A percentile compares a stretch with the other conserved stretches of the same genome.
Conservation (phyloP, 2,329 filamentous ascomycete species). For the Curvularia eragrostidis region DNA sequence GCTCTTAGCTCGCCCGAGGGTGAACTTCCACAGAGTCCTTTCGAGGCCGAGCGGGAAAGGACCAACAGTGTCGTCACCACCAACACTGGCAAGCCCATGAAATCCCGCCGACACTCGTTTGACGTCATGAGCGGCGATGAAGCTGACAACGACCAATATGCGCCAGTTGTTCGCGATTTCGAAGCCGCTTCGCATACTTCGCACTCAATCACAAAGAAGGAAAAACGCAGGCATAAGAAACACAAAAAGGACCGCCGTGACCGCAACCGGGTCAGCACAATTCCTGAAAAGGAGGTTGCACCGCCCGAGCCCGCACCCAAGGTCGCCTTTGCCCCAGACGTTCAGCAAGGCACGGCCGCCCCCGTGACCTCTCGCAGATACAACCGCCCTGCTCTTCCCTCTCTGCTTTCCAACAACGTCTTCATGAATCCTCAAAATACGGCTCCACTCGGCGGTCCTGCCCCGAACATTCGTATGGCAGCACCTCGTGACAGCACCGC, state of each 20-base stretch:
- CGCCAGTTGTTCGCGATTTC: slow-evolving; percentile 58
- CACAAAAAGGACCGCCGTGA: slow-evolving; percentile 56
- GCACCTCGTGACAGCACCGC: slow-evolving; percentile 29
- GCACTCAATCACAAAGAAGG: slow-evolving; percentile 46
- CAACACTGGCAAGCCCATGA: slow-evolving; percentile 21
- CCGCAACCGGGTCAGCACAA: slow-evolving; percentile 36
- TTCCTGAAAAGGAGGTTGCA: slow-evolving; percentile 34
- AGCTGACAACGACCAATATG: slow-evolving; percentile 57
- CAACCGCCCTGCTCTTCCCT: slow-evolving; percentile 66
- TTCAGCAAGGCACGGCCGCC: slow-evolving; percentile 29
- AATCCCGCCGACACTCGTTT: slow-evolving; percentile 48
- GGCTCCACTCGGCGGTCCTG: slow-evolving; percentile 38
- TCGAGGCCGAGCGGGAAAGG: slow-evolving; percentile 45
- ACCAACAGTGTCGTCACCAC: slow-evolving; percentile 33
- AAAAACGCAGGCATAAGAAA: slow-evolving; percentile 54
- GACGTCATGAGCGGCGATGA: slow-evolving; percentile 61
- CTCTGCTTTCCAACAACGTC: slow-evolving; percentile 73
- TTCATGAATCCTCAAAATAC: slow-evolving; percentile 59
- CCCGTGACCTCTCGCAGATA: slow-evolving; percentile 60
- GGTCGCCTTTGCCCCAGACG: slow-evolving; percentile 52
- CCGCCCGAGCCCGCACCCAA: slow-evolving; percentile 25
- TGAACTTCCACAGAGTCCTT: slow-evolving; percentile 48
- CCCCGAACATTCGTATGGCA: slow-evolving; percentile 43
- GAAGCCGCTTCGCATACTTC: slow-evolving; percentile 49
- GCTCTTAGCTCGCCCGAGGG: slow-evolving; percentile 55